Base-by-base conservation (phyloP, 257 asterid species). In the Solanum paucissectum region DNA sequence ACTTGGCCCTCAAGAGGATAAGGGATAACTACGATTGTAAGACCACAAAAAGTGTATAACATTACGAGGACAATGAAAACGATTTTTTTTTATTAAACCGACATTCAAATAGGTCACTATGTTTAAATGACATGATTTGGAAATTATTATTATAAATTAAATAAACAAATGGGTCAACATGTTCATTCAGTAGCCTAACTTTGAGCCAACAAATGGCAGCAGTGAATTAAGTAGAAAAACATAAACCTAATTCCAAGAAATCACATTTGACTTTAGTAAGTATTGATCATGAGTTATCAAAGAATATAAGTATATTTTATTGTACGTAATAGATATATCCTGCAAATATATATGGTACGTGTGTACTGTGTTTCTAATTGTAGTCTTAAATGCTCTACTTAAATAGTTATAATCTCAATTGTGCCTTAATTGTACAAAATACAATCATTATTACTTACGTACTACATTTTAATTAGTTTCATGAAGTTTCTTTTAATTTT, bases 181-280 rank as follows among this genome's bases (percentile, higher is more conserved):
- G 91, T 90, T 86, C 66, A 90, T 90, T 87, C 88, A 90, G 86
- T 79, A 86, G 69, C 88, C 83, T 52, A 84, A 88, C 90, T 90
- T 86, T 42, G 83, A 66, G 87, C 88, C 92, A 90, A 92, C 87
- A 92, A 92, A 91, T 84, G 86, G 84, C 90, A 87, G 64, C 90
- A 87, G 64, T 40, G 55, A 89, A 49, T 49, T 49, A 49, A 69
- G 76, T 69, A 52, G 9, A 52, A 83, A 69, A 49, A 75, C 40
- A 40, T 64, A 62, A 55, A 86, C 89, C 86, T 90, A 87, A 91
- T 91, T 76, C 36, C 68, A 88, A 88, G 58, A 52, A 75, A 85
- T 77, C 52, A 49, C 40, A 42, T 88, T 33, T 76, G 33, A 81
- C 29, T 87, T 42, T 66, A 23, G 62, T 33, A n/a, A 81, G 86